Conservation (phyloP, 2,329 filamentous ascomycete species). For the Thielaviopsis musarum region DNA sequence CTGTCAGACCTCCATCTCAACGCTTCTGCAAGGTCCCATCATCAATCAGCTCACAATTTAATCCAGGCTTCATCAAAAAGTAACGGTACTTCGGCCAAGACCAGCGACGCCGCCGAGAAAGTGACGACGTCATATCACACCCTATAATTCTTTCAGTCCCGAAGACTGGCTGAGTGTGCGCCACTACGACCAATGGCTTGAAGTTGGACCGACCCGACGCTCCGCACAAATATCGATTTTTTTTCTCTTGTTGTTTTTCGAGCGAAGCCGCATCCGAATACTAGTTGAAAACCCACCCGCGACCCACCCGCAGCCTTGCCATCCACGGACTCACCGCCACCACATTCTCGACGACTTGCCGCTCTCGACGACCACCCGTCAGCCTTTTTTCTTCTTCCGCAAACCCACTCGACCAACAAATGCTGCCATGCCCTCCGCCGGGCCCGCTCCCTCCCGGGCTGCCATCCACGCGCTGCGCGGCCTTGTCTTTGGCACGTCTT, state of each 20-base stretch:
- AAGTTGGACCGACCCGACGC: too few species aligned
- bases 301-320: neutral
- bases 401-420: neutral
- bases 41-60: neutral
- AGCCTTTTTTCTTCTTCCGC: neutral
- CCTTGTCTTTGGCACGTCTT: slow-evolving; percentile 39
- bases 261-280: neutral
- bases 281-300: neutral
- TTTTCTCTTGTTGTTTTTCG: neutral
- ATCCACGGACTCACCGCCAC: neutral
- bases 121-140: too few species aligned
- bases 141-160: too few species aligned
- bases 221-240: neutral
- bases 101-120: too few species aligned
- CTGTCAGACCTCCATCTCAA: neutral
- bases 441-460: slow-evolving; percentile 36
- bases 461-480: slow-evolving; percentile 38
- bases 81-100: too few species aligned
- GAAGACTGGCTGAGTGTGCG: too few species aligned
- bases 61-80: neutral
- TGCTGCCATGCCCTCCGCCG: slow-evolving; percentile 26
- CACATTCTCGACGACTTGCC: neutral
- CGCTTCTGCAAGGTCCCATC: neutral
- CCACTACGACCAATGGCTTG: too few species aligned
- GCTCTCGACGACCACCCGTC: neutral